A percentile compares a stretch with the other conserved stretches of the same genome.
Conservation (phyloP, 2,329 filamentous ascomycete genomes). For the Ceratocystis smalleyi region DNA sequence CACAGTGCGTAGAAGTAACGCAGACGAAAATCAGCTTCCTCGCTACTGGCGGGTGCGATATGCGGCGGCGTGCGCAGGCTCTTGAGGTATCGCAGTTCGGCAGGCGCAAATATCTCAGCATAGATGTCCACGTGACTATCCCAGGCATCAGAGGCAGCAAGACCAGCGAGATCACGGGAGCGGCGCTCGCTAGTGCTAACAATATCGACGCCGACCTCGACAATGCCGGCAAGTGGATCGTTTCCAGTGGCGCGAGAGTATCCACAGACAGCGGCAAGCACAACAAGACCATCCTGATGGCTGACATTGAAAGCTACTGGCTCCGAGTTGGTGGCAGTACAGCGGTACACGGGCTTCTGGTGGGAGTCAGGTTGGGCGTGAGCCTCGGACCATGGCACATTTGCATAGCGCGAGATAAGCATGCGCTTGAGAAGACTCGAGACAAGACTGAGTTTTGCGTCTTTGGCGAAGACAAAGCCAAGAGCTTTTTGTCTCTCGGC, state of each 20-base stretch:
- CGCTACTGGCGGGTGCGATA: neutral
- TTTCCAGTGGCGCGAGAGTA: constrained; percentile 19
- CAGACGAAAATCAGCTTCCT: constrained; percentile 38
- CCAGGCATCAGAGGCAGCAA: constrained; percentile 46
- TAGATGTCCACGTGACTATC: constrained; percentile 55
- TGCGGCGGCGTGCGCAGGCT: constrained; percentile 19
- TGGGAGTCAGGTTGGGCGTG: constrained; percentile 39
- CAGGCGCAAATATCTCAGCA: constrained; percentile 49
- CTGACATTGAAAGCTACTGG: constrained; percentile 57
- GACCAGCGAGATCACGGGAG: constrained; percentile 41
- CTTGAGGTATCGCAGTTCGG: constrained; percentile 49
- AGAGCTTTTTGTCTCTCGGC: constrained; percentile 43
- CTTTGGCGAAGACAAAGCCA: constrained; percentile 49
- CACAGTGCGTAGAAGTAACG: constrained; percentile 62
- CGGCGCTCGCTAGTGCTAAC: constrained; percentile 58
- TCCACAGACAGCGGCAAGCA: constrained; percentile 40
- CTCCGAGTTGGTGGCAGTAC: constrained; percentile 31
- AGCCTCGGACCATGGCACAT: constrained; percentile 45
- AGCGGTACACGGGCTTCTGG: constrained; percentile 38
- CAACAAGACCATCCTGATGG: constrained; percentile 63
- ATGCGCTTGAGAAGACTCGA: constrained; percentile 62
- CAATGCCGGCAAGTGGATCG: constrained; percentile 17
- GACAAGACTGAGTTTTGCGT: constrained; percentile 59
- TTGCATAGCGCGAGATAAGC: constrained; percentile 43
- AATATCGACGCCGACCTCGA: constrained; percentile 56